phyloP scores from a whole-genome alignment of 2,329 filamentous ascomycete genomes.

The Arthrocladium fulminans region DNA sequence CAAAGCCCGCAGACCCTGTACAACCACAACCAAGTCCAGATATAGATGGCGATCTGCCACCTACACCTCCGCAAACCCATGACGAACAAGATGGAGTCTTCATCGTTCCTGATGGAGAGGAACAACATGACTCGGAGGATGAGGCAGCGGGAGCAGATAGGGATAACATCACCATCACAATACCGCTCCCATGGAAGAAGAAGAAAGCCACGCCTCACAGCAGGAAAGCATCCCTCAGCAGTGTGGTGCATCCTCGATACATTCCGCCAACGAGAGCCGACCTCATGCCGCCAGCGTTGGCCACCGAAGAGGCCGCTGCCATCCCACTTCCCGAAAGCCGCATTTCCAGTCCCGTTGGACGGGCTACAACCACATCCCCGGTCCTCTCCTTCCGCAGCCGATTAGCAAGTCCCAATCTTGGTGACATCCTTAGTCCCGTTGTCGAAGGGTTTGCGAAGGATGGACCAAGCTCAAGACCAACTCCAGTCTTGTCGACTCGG shows the following conservation, averaged over 20 bases:
- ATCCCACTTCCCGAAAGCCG: slow-evolving; percentile 6
- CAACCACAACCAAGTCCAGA: slow-evolving; percentile 1
- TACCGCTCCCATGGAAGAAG: slow-evolving; percentile 6
- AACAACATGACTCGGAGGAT: slow-evolving; percentile 1
- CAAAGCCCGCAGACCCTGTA: neutral
- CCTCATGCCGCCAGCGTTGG: neutral
- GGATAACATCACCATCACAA: slow-evolving; percentile 6
- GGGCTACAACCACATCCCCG: slow-evolving; percentile 1
- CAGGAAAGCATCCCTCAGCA: neutral
- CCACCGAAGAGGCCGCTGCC: slow-evolving; percentile 3
- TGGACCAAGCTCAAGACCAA: neutral
- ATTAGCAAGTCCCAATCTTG: slow-evolving; percentile 6
- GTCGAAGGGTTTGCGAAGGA: slow-evolving; percentile 7
- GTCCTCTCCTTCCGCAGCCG: slow-evolving; percentile 8
- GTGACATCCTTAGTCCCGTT: slow-evolving; percentile 7
- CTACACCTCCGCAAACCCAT: slow-evolving; percentile 2
- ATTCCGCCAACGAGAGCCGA: neutral
- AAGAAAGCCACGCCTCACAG: neutral
- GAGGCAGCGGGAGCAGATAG: neutral
- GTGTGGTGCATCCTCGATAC: neutral
- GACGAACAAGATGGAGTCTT: slow-evolving; percentile 3
- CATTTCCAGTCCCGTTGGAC: slow-evolving; percentile 4
- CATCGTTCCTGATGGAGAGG: slow-evolving; percentile 1
- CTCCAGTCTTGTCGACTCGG: neutral
- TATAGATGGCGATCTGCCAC: slow-evolving; percentile 5